These are phyloP conservation scores for Sporisorium reilianum DNA, from an alignment of 1,284 basidiomycete genomes.

Conservation along the genomic window DNA sequence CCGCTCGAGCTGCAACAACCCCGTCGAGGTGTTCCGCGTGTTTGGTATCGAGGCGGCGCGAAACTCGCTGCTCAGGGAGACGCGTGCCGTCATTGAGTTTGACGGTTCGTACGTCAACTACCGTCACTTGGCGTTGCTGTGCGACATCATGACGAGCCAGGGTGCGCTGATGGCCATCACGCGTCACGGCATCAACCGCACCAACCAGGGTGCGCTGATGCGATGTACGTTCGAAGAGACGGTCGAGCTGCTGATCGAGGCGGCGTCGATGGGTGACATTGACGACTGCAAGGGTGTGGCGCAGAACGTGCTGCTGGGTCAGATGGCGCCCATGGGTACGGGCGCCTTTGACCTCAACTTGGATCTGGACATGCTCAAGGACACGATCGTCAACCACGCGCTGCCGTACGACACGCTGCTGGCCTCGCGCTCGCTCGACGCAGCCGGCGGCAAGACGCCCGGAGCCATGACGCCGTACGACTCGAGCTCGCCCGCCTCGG, in stretches of 20 bases:
- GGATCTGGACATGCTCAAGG: conserved; percentile 98
- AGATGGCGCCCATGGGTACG: conserved; percentile 84
- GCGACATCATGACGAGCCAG: conserved; percentile 98
- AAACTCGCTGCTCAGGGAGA: conserved; percentile 90
- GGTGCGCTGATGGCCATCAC: conserved; percentile 98
- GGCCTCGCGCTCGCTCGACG: conserved; percentile 54
- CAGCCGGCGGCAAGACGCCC: conserved; percentile 63
- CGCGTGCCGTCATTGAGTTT: conserved; percentile 89
- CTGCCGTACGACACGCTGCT: conserved; percentile 77
- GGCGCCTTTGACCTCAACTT: conserved; percentile 91
- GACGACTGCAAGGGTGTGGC: conserved; percentile 98
- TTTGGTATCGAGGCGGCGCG: conserved; percentile 98
- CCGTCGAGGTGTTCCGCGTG: conserved; percentile 94
- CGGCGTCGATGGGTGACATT: conserved; percentile 95
- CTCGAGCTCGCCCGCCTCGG: conserved; percentile 80
- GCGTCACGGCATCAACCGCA: conserved; percentile 98
- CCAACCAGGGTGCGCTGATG: conserved; percentile 82
- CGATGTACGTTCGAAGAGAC: conserved; percentile 99
- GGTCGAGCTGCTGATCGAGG: conserved; percentile 98
- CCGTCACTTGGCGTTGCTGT: conserved; percentile 92
- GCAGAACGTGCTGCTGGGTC: conserved; percentile 98
- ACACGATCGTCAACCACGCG: conserved; percentile 96
- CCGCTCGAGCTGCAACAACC: conserved; percentile 96
- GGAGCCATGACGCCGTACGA: conserved; percentile 71
- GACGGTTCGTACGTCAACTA: conserved; percentile 99